phyloP scores from a whole-genome alignment of 148 eudicot species.

The Rhododendron henanense region DNA sequence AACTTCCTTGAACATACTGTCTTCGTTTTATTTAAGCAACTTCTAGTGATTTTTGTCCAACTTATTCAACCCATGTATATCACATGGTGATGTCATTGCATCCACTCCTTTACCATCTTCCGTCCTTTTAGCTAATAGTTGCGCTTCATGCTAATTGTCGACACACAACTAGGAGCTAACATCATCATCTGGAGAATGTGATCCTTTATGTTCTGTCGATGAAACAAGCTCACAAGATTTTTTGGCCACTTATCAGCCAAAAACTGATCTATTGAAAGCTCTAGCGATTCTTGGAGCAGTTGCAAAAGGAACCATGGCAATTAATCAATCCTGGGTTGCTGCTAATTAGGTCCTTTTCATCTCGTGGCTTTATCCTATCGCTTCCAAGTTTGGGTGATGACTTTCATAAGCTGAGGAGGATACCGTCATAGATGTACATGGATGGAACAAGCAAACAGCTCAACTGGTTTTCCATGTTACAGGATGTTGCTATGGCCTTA shows the following conservation, averaged over 20 bases:
- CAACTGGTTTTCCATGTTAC: conserved; percentile 21
- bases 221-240: conserved; percentile 63
- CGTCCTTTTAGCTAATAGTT: neutral
- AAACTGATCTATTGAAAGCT: conserved; percentile 84
- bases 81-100: neutral
- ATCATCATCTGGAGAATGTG: conserved; percentile 61
- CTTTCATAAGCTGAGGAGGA: neutral
- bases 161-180: conserved; percentile 39
- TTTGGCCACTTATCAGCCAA: conserved; percentile 63
- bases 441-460: neutral
- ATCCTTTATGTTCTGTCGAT: conserved; percentile 83
- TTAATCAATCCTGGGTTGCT: conserved; percentile 95
- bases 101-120: neutral
- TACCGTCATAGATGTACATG: neutral
- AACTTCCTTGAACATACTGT: neutral
- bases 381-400: neutral
- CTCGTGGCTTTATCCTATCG: neutral
- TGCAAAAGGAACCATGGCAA: conserved; percentile 69
- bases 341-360: conserved; percentile 66
- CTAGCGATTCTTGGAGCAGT: conserved; percentile 73
- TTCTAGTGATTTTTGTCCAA: neutral
- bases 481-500: conserved; percentile 93
- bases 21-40: neutral
- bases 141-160: neutral
- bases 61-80: no score